A percentile compares a stretch with the other conserved stretches of the same genome.
Conservation (phyloP, 2,329 filamentous ascomycete species). For the Ceratocystis alfenasii region DNA sequence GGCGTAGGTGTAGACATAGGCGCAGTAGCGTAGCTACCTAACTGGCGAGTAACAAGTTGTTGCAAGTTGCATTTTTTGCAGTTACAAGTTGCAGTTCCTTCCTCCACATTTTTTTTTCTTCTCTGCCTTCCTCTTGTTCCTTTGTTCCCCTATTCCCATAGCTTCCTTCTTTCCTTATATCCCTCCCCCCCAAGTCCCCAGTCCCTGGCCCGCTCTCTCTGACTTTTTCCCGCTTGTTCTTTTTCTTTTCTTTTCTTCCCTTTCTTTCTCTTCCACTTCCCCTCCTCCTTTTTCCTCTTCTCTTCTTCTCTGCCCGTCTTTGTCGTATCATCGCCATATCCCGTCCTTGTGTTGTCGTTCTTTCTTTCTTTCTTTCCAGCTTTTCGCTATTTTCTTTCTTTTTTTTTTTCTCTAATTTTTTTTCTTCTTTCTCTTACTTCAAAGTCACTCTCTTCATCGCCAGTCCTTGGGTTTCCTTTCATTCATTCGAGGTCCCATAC, state of each 20-base stretch:
- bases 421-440: slow-evolving; percentile 36
- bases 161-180: slow-evolving; percentile 3
- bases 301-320: slow-evolving; percentile 25
- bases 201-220: slow-evolving; percentile 26
- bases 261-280: slow-evolving; percentile 26
- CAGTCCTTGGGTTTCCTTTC: slow-evolving; percentile 39
- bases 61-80: not conserved
- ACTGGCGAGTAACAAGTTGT: not conserved
- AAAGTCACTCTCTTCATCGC: slow-evolving; percentile 41
- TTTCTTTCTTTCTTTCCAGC: slow-evolving; percentile 24
- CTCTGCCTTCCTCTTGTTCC: not conserved
- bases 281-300: slow-evolving; percentile 28
- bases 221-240: slow-evolving; percentile 29
- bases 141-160: slow-evolving; percentile 12
- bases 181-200: slow-evolving; percentile 21
- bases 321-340: slow-evolving; percentile 28
- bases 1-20: not conserved
- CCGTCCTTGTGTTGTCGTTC: slow-evolving; percentile 28
- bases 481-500: slow-evolving; percentile 29
- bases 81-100: not conserved
- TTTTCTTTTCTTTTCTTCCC: slow-evolving; percentile 29
- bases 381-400: slow-evolving; percentile 23
- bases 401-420: slow-evolving; percentile 25
- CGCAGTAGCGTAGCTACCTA: not conserved
- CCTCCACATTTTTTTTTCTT: not conserved